phyloP scores from a whole-genome alignment of 2,329 filamentous ascomycete genomes.

The Kalmusia sp. region DNA sequence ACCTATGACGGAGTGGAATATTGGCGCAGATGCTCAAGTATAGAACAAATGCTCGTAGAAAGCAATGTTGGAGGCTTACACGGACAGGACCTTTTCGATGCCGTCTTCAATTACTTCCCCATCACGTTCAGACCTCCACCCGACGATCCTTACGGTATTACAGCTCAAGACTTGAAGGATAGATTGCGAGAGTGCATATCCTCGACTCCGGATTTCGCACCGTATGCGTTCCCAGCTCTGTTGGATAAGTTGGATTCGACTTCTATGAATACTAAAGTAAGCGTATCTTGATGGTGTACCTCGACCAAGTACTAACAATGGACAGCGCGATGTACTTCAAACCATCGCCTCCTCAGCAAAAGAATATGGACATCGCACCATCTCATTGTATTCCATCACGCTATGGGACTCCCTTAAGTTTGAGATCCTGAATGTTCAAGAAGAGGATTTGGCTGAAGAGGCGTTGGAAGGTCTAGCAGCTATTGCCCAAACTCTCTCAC shows the following conservation, averaged over 20 bases:
- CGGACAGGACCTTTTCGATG: constrained; percentile 64
- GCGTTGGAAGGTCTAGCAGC: constrained; percentile 62
- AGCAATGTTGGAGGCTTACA: constrained; percentile 7
- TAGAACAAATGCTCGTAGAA: background rate
- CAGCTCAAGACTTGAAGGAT: constrained; percentile 71
- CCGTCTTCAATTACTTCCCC: constrained; percentile 75
- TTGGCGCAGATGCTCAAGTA: constrained; percentile 66
- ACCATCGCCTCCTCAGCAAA: constrained; percentile 66
- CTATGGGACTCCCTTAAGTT: constrained; percentile 75
- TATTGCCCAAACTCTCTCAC: constrained; percentile 63
- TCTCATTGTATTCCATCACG: constrained; percentile 69
- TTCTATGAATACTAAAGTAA: constrained; percentile 70
- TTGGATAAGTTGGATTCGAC: constrained; percentile 74
- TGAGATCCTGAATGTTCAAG: constrained; percentile 71
- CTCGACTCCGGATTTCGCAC: constrained; percentile 68
- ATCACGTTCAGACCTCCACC: constrained; percentile 74
- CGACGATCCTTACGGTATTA: constrained; percentile 73
- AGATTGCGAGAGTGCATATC: constrained; percentile 70
- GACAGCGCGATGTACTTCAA: constrained; percentile 69
- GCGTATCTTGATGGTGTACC: background rate
- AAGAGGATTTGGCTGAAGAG: constrained; percentile 68
- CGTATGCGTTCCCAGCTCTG: constrained; percentile 70
- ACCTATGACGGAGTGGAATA: constrained; percentile 72
- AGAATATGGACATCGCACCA: constrained; percentile 65
- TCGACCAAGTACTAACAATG: constrained; percentile 6